Base-by-base conservation (phyloP, 129 eudicot species). In the Centaurea solstitialis region DNA sequence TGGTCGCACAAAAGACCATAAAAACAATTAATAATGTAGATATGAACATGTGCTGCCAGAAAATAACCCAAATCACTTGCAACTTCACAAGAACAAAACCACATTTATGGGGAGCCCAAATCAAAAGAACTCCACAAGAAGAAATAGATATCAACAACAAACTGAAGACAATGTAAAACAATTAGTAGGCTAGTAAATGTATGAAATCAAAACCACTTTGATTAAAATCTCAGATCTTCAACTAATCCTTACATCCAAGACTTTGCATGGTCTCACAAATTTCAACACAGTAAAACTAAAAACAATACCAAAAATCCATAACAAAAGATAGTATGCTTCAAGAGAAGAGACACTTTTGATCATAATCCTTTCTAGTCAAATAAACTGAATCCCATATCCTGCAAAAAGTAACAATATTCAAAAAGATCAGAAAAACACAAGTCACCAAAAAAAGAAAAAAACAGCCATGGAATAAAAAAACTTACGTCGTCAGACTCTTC, bases 401-500 rank as follows among this genome's bases (percentile, higher is more conserved):
- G 87, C 84, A 79, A 57, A 68, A 28, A 35, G 13, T n/a, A 41
- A 75, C 7, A 13, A 40, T 0, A 72, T n/a, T 17, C 10, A 73
- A 23, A 68, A 4, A 57, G 11, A 37, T 76, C 20, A 69, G n/a
- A 7, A 37, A 41, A 37, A 67, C 4, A 33, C 79, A 61, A 35
- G 5, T 9, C 12, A 41, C 20, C n/a, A 17, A 28, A 47, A 23
- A 12, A 0, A 1, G 0, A 4, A n/a, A 7, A 6, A 7, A 23
- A 67, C 7, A 26, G 2, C 13, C 15, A 22, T 4, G 3, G 4
- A 5, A 61, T 20, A 23, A 0, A 59, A 4, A 9, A 33, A 20
- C 87, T 83, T 87, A 89, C 90, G 28, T 83, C 97, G 72, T 91
- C 97, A 0, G 92, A 86, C 75, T 89, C 93, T 65, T 92, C 97